A percentile compares a stretch with the other conserved stretches of the same genome.
Evolutionary conservation across 768 basidiomycete genomes (phyloP).

Genomic region (Leccinum broughii): DNA sequence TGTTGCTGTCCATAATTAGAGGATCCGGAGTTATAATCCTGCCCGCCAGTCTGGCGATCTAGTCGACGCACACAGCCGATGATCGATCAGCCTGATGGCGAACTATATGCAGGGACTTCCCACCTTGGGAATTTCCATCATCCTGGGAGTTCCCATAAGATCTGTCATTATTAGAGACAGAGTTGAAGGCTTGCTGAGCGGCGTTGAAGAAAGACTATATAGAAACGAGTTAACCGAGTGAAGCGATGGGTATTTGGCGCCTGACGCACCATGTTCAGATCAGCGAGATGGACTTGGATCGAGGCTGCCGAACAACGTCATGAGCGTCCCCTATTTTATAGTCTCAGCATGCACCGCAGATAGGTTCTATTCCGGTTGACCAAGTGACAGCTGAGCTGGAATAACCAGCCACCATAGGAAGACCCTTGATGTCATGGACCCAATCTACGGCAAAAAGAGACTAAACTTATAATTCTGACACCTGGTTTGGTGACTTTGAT

Average conservation of each 20-base stretch:
- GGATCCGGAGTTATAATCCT: not conserved
- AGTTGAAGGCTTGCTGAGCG: conserved; percentile 64
- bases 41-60: conserved; percentile 12
- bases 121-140: not conserved
- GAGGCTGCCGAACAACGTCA: conserved; percentile 13
- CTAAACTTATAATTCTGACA: not conserved
- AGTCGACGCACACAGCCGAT: conserved; percentile 1
- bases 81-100: not conserved
- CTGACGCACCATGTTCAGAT: conserved; percentile 27
- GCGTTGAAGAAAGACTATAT: conserved; percentile 67
- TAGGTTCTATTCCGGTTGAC: conserved; percentile 25
- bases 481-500: not conserved
- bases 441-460: not conserved
- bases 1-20: conserved; percentile 13
- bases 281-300: conserved; percentile 6
- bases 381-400: conserved; percentile 17
- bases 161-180: conserved; percentile 37
- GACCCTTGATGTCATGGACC: not conserved
- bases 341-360: conserved; percentile 13
- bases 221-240: not conserved
- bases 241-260: too few species aligned
- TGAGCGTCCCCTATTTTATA: conserved; percentile 16
- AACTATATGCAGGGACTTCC: conserved; percentile 9
- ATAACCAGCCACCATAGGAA: conserved; percentile 2
- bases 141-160: not conserved